phyloP scores from a whole-genome alignment of 73 alveolate genomes.

The Diophrys sp. region DNA sequence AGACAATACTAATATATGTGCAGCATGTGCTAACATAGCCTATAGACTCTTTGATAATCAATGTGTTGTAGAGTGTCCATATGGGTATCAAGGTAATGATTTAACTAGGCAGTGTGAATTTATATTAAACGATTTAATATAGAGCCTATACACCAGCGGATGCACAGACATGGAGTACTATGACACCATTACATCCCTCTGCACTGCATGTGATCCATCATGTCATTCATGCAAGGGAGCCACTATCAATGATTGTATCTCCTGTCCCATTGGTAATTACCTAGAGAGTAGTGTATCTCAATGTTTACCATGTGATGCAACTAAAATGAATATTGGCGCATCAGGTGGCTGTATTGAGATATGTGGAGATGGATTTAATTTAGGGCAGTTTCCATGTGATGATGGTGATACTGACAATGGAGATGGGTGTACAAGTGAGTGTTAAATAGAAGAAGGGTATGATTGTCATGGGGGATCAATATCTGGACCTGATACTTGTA shows the following conservation, averaged over 20 bases:
- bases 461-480: background rate
- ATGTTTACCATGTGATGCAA: background rate
- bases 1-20: background rate
- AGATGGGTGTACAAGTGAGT: slow-evolving; percentile 7
- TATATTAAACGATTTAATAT: background rate
- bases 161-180: background rate
- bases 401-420: slow-evolving; percentile 9
- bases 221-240: background rate
- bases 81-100: background rate
- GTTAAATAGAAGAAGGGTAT: slow-evolving; percentile 2
- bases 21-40: background rate
- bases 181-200: background rate
- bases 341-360: background rate
- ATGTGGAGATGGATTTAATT: background rate
- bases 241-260: background rate
- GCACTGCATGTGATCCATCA: background rate
- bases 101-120: background rate
- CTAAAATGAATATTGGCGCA: background rate
- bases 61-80: background rate
- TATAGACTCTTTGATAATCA: background rate
- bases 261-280: background rate
- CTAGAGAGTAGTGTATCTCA: background rate
- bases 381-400: slow-evolving; percentile 1
- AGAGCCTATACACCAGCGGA: background rate
- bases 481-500: background rate